Evolutionary conservation across 805 yeast genomes (phyloP), one percentile per base, ranked within the genome.

Genomic region (Candida maris): DNA sequence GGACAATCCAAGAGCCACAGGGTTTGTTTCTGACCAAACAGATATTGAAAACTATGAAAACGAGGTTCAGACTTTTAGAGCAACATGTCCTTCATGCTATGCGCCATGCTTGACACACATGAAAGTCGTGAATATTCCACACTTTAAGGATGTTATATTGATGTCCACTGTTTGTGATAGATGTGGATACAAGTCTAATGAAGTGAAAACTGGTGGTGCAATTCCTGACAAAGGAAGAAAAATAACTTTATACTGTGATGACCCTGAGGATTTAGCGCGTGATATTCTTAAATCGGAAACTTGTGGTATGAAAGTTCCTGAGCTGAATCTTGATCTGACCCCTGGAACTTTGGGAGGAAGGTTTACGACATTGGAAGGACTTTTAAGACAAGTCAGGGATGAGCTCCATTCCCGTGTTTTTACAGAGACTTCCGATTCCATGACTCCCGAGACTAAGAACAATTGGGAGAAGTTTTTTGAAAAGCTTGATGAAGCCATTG

Each of bases 271-370:
- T 68, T 72, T 93, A 52, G 81, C 95, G 24, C 79, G 99, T 67
- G 98, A 93, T 60, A 83, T 93, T 39, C 73, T 93, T 52, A 93
- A 93, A 65, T 81, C 95, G 13, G 99, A 93, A 67, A 84, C 96
- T 10, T 91, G 97, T 67, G 82, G 88, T 4, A 57, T 93, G 64
- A 65, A 62, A 15, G 73, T 91, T 39, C 97, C 98, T 4, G 98
- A 93, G 65, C 70, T 93, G 43, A 78, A 77, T 55, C 73, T 93
- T 49, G 98, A 93, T 61, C 75, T 93, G 54, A 86, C 89, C 12
- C 89, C 95, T 27, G 98, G 99, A 42, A 93, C 99, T 3, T 70
- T 93, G 34, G 99, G 99, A 43, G 98, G 99, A 39, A 77, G 98
- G 58, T 93, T 93, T 69, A 93, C 98, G 30, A 93, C 99, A 12